Evolutionary conservation across 768 basidiomycete genomes (phyloP).

Genomic region (Rhizopogon vinicolor): DNA sequence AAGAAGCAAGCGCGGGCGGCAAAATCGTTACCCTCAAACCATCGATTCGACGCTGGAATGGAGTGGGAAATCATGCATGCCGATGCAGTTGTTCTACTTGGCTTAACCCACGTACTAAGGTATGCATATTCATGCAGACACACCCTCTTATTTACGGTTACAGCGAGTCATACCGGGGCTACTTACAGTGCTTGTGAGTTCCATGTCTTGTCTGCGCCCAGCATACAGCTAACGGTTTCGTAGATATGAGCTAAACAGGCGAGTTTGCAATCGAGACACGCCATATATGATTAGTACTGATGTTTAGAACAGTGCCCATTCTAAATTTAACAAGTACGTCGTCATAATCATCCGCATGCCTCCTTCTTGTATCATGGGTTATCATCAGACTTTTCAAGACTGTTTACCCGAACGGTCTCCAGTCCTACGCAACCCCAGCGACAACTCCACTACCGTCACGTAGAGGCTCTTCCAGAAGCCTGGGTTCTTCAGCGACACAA

Average conservation of each 20-base stretch:
- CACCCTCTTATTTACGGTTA: neutral
- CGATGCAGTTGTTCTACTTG: conserved; percentile 66
- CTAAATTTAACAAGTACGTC: conserved; percentile 64
- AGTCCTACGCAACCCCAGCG: conserved; percentile 36
- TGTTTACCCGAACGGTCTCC: conserved; percentile 60
- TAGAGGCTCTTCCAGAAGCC: conserved; percentile 23
- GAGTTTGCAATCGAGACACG: conserved; percentile 9
- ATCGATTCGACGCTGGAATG: conserved; percentile 54
- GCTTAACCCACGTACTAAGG: conserved; percentile 69
- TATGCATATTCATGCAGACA: conserved; percentile 21
- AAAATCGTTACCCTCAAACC: conserved; percentile 26
- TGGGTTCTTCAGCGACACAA: conserved; percentile 14
- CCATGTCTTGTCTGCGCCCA: neutral
- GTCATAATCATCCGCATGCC: neutral
- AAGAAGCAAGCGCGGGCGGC: conserved; percentile 43
- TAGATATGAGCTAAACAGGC: conserved; percentile 54
- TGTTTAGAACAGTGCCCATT: conserved; percentile 47
- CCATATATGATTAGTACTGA: neutral
- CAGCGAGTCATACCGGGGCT: conserved; percentile 76
- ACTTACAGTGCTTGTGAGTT: conserved; percentile 70
- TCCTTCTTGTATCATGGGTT: conserved; percentile 2
- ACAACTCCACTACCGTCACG: conserved; percentile 31
- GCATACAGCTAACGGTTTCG: conserved; percentile 8
- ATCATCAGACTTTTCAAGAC: conserved; percentile 57
- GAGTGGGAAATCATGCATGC: conserved; percentile 79